Base-by-base conservation (phyloP, 768 basidiomycete genomes). In the Rhizopogon roseolus region DNA sequence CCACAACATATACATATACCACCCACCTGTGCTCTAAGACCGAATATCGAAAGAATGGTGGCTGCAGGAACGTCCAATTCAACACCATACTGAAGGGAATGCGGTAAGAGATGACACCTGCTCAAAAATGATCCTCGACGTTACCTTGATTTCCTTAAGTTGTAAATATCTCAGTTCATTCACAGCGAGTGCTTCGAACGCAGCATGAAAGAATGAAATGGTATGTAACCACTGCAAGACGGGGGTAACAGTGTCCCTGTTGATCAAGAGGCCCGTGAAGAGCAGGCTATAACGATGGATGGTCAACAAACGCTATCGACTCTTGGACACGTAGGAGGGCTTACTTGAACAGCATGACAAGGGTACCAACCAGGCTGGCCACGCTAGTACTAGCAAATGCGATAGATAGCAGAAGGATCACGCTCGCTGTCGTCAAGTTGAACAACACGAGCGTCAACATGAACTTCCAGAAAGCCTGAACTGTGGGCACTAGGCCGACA, bases 331-430 rank as follows among this genome's bases (percentile, higher is more conserved):
- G 37, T 19, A 54, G 17, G 48, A 54, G 42, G 0, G 78, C 93
- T 65, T 60, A 98, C 95, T 99, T 99, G 84, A 95, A 98, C 50
- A 99, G 77, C 96, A 99, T 98, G 61, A 97, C 81, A 55, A 98
- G 70, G 4, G 93, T 97, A 29, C 96, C 97, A n/a, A 93, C 82
- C 54, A 98, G 74, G 64, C 90, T 96, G 2, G 95, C 96, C 28
- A 99, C 85, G 51, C 91, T 86, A 34, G 84, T 85, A 66, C 85
- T 91, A 50, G 86, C 82, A 60, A 97, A 90, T 1, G 90, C 84
- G 54, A 98, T 91, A 22, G 93, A 95, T 36, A 99, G 75, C 70
- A 93, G 80, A 5, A 99, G 73, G 19, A 98, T 89, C 39, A 96
- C 88, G 64, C 88, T 91, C 28, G 95, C 93, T 1, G 97, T 95